A percentile compares a stretch with the other conserved stretches of the same genome.
phyloP scores from a whole-genome alignment of 768 basidiomycete genomes.

The Suillus luteus region DNA sequence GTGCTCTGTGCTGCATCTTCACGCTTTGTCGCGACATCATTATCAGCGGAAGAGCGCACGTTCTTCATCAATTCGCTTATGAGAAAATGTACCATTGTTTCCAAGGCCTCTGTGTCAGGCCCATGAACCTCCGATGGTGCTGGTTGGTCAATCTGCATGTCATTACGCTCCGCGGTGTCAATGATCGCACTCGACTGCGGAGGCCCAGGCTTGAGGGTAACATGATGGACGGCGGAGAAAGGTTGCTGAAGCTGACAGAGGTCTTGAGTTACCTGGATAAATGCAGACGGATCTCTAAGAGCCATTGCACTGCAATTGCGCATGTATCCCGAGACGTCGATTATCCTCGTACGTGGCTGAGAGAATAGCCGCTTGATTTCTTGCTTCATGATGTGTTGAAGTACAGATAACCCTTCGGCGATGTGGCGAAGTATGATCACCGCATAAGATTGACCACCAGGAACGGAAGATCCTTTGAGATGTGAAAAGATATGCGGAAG shows the following conservation, averaged over 20 bases:
- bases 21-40: conserved; percentile 22
- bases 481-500: conserved; percentile 65
- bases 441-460: conserved; percentile 79
- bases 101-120: conserved; percentile 47
- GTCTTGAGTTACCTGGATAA: conserved; percentile 71
- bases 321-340: conserved; percentile 74
- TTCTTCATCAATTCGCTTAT: conserved; percentile 68
- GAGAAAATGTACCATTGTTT: conserved; percentile 68
- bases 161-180: conserved; percentile 29
- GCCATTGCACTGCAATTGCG: conserved; percentile 78
- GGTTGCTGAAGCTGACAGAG: conserved; percentile 75
- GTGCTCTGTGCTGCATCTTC: conserved; percentile 15
- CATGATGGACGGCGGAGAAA: conserved; percentile 54
- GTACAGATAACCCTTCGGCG: conserved; percentile 69
- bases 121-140: conserved; percentile 25
- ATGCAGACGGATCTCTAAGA: conserved; percentile 74
- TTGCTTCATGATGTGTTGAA: conserved; percentile 77
- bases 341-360: conserved; percentile 65
- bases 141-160: conserved; percentile 62
- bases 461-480: conserved; percentile 56
- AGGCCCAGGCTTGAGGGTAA: conserved; percentile 54
- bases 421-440: conserved; percentile 90
- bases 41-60: conserved; percentile 48
- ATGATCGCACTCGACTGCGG: conserved; percentile 15
- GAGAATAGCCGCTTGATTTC: conserved; percentile 82